These are phyloP conservation scores for Annulohypoxylon nitens DNA, from an alignment of 495 filamentous ascomycete species.

Conservation along the genomic window DNA sequence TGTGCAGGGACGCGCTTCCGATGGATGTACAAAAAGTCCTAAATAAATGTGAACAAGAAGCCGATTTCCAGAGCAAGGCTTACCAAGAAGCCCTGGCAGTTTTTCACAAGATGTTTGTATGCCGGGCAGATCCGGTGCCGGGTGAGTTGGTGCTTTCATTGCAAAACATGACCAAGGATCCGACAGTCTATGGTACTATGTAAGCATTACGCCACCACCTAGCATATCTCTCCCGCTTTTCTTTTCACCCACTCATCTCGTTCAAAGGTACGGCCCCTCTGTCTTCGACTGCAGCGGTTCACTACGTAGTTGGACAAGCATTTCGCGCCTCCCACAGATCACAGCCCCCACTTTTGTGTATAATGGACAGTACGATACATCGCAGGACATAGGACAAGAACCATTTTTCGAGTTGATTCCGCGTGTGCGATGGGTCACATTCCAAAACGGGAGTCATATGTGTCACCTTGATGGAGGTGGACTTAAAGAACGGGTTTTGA, in stretches of 20 bases:
- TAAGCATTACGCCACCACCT: background rate
- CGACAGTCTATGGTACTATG: conserved; percentile 6
- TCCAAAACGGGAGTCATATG: conserved; percentile 4
- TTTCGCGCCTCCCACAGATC: conserved; percentile 1
- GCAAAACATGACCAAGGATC: background rate
- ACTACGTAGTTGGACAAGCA: conserved; percentile 3
- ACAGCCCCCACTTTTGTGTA: conserved; percentile 4
- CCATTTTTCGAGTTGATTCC: background rate
- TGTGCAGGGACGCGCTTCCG: background rate
- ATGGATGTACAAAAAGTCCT: background rate
- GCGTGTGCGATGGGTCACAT: conserved; percentile 4
- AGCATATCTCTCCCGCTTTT: background rate
- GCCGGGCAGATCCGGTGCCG: background rate
- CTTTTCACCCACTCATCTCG: background rate
- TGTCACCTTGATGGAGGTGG: background rate
- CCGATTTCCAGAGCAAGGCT: background rate
- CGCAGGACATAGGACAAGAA: background rate
- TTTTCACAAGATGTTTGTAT: background rate
- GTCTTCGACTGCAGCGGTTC: background rate
- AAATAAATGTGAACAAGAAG: background rate
- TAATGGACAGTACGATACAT: conserved; percentile 6
- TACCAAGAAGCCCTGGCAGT: background rate
- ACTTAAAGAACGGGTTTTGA: conserved; percentile 4
- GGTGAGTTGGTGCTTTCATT: background rate
- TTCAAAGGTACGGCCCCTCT: conserved; percentile 1